Conservation (phyloP, 2,329 filamentous ascomycete species). For the Cladosporium colombiae region DNA sequence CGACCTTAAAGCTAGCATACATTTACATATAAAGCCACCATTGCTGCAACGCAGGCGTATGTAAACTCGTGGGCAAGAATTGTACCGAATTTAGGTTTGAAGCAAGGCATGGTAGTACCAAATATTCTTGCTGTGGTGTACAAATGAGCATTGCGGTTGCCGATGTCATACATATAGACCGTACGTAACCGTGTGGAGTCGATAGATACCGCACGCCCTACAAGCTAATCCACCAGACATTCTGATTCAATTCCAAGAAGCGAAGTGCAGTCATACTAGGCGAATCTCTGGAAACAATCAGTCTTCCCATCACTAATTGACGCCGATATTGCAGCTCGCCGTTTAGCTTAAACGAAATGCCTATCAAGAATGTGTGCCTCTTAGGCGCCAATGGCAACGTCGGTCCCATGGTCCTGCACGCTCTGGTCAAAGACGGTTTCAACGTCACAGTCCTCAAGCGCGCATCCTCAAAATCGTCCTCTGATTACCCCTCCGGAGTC, state of each 20-base stretch:
- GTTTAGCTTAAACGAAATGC: not conserved
- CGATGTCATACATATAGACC: not conserved
- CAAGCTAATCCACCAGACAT: not conserved
- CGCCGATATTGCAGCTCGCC: not conserved
- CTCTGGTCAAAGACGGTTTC: constrained; percentile 49
- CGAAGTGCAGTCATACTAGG: not conserved
- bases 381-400: constrained; percentile 49
- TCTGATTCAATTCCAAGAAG: not conserved
- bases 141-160: constrained; percentile 5
- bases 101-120: constrained; percentile 1
- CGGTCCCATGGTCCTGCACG: constrained; percentile 44
- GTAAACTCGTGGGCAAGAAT: not conserved
- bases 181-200: constrained; percentile 8
- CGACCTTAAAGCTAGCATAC: too few species aligned
- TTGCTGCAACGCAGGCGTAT: too few species aligned
- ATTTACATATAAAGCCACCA: too few species aligned
- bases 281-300: not conserved
- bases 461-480: constrained; percentile 44
- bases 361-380: constrained; percentile 43
- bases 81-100: constrained; percentile 4
- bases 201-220: not conserved
- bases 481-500: constrained; percentile 41
- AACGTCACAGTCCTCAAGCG: constrained; percentile 59
- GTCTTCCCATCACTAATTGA: not conserved
- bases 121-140: not conserved